phyloP scores from a whole-genome alignment of 2,329 filamentous ascomycete species.

The Cordyceps javanica region DNA sequence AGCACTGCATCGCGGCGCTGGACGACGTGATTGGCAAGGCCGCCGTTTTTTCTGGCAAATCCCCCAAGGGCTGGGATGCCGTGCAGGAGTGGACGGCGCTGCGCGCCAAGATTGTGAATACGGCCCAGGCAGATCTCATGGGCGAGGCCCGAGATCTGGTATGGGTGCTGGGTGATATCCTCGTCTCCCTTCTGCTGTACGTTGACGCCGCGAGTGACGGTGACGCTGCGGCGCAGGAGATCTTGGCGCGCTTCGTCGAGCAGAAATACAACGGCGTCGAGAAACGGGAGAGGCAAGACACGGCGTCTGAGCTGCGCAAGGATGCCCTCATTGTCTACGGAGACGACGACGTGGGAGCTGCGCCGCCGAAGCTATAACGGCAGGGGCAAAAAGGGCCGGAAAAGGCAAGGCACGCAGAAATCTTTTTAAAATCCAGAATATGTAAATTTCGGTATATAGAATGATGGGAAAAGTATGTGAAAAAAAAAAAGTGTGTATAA shows the following conservation, averaged over 20 bases:
- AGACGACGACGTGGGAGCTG: conserved; percentile 1
- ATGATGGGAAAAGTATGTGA: neutral
- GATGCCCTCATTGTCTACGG: conserved; percentile 34
- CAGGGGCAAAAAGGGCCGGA: neutral
- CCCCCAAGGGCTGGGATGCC: conserved; percentile 24
- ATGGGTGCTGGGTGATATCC: conserved; percentile 37
- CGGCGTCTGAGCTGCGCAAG: conserved; percentile 23
- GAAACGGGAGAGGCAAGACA: conserved; percentile 16
- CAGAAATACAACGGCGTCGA: conserved; percentile 17
- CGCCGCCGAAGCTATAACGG: conserved; percentile 16
- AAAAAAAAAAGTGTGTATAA: too few species aligned
- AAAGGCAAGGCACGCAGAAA: neutral
- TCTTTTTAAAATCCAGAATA: neutral
- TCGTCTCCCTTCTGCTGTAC: conserved; percentile 37
- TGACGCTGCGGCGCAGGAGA: conserved; percentile 30
- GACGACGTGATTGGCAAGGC: conserved; percentile 31
- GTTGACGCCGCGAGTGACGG: conserved; percentile 34
- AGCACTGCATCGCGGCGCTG: conserved; percentile 34
- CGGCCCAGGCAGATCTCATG: conserved; percentile 33
- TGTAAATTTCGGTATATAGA: neutral
- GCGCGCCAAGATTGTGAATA: conserved; percentile 29
- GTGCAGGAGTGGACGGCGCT: conserved; percentile 34
- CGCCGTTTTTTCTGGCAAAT: conserved; percentile 19
- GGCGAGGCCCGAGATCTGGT: conserved; percentile 40
- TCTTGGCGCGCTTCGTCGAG: conserved; percentile 35